Conservation (phyloP, 2,329 filamentous ascomycete genomes). For the Coniochaeta sp. region DNA sequence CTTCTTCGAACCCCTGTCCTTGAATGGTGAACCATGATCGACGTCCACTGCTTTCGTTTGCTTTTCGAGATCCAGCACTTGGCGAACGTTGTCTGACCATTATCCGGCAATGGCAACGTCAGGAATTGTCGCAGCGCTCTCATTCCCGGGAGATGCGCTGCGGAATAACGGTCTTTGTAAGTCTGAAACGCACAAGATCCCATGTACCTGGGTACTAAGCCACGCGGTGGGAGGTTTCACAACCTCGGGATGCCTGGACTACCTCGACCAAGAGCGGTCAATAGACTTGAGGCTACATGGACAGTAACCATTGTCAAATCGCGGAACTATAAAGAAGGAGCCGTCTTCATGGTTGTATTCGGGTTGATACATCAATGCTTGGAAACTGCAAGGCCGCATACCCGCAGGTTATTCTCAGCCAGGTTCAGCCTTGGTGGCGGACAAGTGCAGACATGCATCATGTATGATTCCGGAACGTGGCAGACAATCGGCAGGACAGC, state of each 20-base stretch:
- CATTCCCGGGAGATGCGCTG: background rate
- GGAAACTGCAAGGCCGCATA: background rate
- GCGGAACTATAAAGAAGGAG: background rate
- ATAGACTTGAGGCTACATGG: background rate
- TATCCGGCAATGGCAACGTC: background rate
- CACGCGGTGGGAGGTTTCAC: constrained; percentile 1
- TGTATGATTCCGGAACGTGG: background rate
- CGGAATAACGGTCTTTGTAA: background rate
- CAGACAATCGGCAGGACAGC: background rate
- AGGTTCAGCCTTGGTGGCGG: background rate
- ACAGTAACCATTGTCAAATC: background rate
- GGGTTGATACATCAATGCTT: background rate
- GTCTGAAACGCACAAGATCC: background rate
- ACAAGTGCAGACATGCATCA: background rate
- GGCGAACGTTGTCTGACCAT: background rate
- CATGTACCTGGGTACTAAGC: background rate
- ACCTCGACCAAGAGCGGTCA: background rate
- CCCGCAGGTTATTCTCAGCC: too few relatives aligned
- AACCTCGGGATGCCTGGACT: background rate
- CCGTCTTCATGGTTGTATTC: background rate
- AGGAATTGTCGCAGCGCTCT: background rate
- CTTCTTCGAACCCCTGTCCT: background rate
- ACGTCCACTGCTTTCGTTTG: constrained; percentile 7
- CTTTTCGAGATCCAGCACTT: background rate
- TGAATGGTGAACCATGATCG: constrained; percentile 33